Percentiles rank a stretch among this genome's conserved stretches.
These are phyloP conservation scores for Kentomonas sorsogonicus DNA, from an alignment of 208 protist species.

Conservation along the genomic window DNA sequence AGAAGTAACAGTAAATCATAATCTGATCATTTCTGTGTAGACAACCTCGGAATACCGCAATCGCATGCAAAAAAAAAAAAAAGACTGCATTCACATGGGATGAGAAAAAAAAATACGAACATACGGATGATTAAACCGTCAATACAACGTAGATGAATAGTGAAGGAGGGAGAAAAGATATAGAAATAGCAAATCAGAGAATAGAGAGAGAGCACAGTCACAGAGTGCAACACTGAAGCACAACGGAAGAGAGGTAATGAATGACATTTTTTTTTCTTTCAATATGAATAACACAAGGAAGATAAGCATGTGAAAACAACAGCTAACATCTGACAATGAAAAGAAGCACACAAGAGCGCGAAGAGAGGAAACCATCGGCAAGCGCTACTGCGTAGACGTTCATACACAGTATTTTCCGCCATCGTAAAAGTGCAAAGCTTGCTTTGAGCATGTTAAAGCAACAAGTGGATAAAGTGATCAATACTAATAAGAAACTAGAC, in stretches of 20 bases:
- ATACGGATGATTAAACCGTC: background rate
- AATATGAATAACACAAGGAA: background rate
- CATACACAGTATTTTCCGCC: background rate
- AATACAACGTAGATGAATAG: slow-evolving; percentile 2
- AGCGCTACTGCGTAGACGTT: background rate
- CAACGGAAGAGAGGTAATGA: background rate
- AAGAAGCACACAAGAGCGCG: background rate
- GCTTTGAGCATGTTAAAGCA: background rate
- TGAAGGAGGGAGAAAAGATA: slow-evolving; percentile 5
- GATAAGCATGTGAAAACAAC: background rate
- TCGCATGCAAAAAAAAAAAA: slow-evolving; percentile 6
- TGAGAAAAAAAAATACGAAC: background rate
- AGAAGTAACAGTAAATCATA: too few relatives aligned
- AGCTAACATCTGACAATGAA: background rate
- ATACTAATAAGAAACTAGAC: background rate
- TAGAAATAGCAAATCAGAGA: slow-evolving; percentile 9
- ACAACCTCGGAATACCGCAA: too few relatives aligned
- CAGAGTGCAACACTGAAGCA: background rate
- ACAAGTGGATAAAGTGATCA: background rate
- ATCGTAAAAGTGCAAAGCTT: background rate
- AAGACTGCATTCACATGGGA: background rate
- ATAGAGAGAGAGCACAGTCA: slow-evolving; percentile 1
- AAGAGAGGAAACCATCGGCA: background rate
- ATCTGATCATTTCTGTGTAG: too few relatives aligned
- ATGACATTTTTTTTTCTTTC: background rate